Conservation (phyloP, 2,329 filamentous ascomycete species). For the Huntiella bhutanensis region DNA sequence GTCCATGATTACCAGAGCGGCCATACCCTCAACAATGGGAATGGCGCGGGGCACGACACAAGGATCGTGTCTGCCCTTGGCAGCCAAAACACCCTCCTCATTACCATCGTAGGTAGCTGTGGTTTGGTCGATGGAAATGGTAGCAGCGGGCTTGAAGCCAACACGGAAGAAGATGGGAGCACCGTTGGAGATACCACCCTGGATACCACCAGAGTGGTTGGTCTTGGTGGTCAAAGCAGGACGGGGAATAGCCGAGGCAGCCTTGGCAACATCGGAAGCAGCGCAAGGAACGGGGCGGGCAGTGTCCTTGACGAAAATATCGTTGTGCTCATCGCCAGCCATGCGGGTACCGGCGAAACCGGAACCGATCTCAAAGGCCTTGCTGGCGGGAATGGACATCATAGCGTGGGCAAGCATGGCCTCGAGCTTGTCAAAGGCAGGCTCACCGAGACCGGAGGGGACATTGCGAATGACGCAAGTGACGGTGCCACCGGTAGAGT, state of each 20-base stretch:
- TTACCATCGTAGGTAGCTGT: slow-evolving; percentile 64
- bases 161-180: slow-evolving; percentile 87
- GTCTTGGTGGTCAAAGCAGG: slow-evolving; percentile 63
- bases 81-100: slow-evolving; percentile 55
- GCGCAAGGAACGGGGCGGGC: slow-evolving; percentile 20
- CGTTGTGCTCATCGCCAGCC: slow-evolving; percentile 80
- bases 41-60: slow-evolving; percentile 80
- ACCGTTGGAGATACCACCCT: slow-evolving; percentile 89
- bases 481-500: slow-evolving; percentile 88
- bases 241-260: slow-evolving; percentile 25
- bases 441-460: slow-evolving; percentile 76
- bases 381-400: slow-evolving; percentile 85
- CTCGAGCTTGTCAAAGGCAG: slow-evolving; percentile 89
- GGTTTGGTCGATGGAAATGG: slow-evolving; percentile 72
- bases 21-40: slow-evolving; percentile 82
- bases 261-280: slow-evolving; percentile 20
- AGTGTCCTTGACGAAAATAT: slow-evolving; percentile 46
- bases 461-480: slow-evolving; percentile 82
- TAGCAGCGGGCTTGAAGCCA: slow-evolving; percentile 87
- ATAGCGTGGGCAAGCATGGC: slow-evolving; percentile 82
- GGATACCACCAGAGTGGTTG: slow-evolving; percentile 87
- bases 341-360: slow-evolving; percentile 79
- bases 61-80: slow-evolving; percentile 87
- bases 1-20: slow-evolving; percentile 72
- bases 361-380: slow-evolving; percentile 88